Conservation (phyloP, 2,329 filamentous ascomycete genomes). For the Blumeria graminis region DNA sequence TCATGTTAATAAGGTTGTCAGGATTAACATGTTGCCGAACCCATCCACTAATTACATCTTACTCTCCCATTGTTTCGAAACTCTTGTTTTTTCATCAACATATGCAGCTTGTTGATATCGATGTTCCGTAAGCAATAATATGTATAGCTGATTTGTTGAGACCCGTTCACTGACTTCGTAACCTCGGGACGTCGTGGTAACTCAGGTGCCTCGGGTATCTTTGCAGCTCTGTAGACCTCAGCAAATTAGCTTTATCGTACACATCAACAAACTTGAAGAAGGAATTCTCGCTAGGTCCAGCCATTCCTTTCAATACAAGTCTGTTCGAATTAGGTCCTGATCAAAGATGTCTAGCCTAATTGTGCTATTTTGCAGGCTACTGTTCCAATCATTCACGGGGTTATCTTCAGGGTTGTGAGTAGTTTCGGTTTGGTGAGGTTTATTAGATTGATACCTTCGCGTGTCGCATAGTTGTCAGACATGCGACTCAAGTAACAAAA, state of each 20-base stretch:
- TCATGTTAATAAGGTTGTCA: neutral
- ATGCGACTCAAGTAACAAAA: too few species aligned
- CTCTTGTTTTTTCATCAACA: neutral
- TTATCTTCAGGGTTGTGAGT: too few species aligned
- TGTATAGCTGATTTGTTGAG: too few species aligned
- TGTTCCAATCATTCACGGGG: too few species aligned
- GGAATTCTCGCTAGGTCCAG: neutral
- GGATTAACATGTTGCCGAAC: neutral
- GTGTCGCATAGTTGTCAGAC: too few species aligned
- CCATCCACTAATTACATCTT: neutral
- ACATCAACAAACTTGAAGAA: neutral
- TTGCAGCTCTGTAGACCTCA: neutral
- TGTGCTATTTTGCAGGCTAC: too few species aligned
- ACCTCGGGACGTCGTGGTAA: neutral
- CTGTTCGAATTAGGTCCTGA: too few species aligned
- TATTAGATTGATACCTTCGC: too few species aligned
- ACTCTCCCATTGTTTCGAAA: neutral
- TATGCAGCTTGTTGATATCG: neutral
- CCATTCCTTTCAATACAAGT: conserved; percentile 1
- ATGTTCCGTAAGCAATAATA: too few species aligned
- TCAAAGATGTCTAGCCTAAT: too few species aligned
- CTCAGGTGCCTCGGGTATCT: neutral
- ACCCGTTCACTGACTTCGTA: too few species aligned
- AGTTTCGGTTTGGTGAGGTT: too few species aligned
- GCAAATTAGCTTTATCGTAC: neutral